These are phyloP conservation scores for Quercus mongolica DNA, from an alignment of 306 rosid species.

Conservation along the genomic window DNA sequence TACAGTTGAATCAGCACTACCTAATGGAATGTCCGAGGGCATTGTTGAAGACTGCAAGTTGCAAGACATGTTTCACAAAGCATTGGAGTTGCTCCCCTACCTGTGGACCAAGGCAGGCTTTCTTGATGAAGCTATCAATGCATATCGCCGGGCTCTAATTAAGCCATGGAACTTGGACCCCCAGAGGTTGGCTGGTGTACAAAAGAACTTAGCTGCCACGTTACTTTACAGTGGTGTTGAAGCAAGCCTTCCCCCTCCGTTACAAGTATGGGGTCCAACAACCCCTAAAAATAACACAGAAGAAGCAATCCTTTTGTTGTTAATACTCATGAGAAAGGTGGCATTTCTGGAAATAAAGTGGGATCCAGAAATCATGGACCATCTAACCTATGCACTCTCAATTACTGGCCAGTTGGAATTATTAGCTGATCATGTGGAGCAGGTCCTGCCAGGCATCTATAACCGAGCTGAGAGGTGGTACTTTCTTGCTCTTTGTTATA, in stretches of 20 bases:
- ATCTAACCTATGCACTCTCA: conserved; percentile 82
- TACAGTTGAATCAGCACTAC: conserved; percentile 71
- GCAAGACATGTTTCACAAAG: conserved; percentile 78
- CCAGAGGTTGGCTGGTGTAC: conserved; percentile 51
- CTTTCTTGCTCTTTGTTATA: conserved; percentile 87
- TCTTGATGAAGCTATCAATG: conserved; percentile 72
- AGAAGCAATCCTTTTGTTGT: conserved; percentile 73
- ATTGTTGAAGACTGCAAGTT: conserved; percentile 76
- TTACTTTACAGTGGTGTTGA: conserved; percentile 84
- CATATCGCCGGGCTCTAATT: conserved; percentile 60
- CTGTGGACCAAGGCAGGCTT: conserved; percentile 70
- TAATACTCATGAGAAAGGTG: conserved; percentile 61
- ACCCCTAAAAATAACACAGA: conserved; percentile 57
- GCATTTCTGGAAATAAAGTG: conserved; percentile 56
- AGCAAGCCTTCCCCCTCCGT: conserved; percentile 52
- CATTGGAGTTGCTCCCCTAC: conserved; percentile 75
- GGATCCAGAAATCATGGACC: conserved; percentile 76
- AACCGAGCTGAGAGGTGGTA: conserved; percentile 77
- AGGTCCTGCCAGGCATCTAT: conserved; percentile 69
- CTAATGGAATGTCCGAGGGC: conserved; percentile 68
- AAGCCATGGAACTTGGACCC: conserved; percentile 90
- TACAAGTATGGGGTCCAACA: conserved; percentile 50
- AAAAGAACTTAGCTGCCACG: conserved; percentile 69
- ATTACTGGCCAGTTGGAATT: conserved; percentile 58
- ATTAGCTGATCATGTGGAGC: conserved; percentile 71